Percentiles rank a stretch among this genome's conserved stretches.
Evolutionary conservation across 2,329 filamentous ascomycete genomes (phyloP).

Genomic region (Pleurostoma richardsiae): DNA sequence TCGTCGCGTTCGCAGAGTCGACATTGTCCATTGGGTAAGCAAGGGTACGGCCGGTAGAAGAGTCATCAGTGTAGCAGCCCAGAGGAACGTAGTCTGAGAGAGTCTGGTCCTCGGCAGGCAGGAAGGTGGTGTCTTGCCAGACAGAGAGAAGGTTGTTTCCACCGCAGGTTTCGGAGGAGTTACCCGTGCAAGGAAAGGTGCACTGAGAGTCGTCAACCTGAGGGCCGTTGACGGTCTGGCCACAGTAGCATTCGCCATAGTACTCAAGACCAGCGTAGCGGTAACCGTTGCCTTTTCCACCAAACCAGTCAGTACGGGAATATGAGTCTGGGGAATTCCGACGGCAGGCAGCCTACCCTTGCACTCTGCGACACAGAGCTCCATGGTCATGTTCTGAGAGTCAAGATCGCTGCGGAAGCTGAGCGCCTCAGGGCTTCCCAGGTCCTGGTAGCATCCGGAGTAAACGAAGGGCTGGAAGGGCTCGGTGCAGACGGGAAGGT

Average conservation of each 20-base stretch:
- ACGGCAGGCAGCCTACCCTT: constrained; percentile 30
- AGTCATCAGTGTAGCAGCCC: constrained; percentile 56
- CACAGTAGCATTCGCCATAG: constrained; percentile 23
- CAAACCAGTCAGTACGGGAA: too few relatives aligned
- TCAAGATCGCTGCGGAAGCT: constrained; percentile 33
- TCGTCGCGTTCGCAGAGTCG: constrained; percentile 30
- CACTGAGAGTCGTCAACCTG: constrained; percentile 10
- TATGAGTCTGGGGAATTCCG: constrained; percentile 1
- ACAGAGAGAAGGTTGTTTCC: constrained; percentile 36
- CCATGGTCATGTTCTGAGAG: constrained; percentile 36
- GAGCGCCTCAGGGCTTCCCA: constrained; percentile 26
- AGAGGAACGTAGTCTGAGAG: constrained; percentile 49
- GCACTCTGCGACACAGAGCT: constrained; percentile 42
- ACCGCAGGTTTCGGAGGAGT: constrained; percentile 14
- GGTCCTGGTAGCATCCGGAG: constrained; percentile 41
- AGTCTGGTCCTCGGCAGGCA: constrained; percentile 36
- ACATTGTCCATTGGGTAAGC: constrained; percentile 34
- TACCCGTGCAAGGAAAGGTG: constrained; percentile 18
- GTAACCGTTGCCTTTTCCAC: constrained; percentile 26
- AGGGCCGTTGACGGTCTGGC: constrained; percentile 36
- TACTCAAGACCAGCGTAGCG: constrained; percentile 11
- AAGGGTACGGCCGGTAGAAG: constrained; percentile 35
- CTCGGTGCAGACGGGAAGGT: constrained; percentile 37
- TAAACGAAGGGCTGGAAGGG: constrained; percentile 42
- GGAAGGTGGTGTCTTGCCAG: constrained; percentile 43